Evolutionary conservation across 768 basidiomycete species (phyloP).

Genomic region (Mycena vulgaris): DNA sequence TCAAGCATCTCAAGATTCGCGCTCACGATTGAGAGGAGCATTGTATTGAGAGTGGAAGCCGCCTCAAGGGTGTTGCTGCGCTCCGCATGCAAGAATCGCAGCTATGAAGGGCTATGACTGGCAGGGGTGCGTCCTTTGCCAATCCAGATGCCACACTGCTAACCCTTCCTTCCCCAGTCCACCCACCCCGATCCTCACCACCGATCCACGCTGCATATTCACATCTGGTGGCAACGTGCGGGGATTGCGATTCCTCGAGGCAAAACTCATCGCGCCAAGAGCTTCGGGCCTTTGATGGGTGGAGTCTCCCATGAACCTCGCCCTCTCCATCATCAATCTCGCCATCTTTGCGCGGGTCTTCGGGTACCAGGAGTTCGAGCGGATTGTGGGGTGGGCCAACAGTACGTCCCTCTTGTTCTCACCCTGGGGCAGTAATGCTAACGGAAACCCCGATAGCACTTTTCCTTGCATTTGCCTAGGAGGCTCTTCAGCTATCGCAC

Average conservation of each 20-base stretch:
- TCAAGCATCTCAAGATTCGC: background rate
- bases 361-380: background rate
- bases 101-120: constrained; percentile 32
- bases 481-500: no score
- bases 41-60: background rate
- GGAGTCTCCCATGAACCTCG: background rate
- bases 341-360: constrained; percentile 7
- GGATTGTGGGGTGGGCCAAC: constrained; percentile 12
- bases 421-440: no score
- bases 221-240: background rate
- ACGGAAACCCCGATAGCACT: no score
- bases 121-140: background rate
- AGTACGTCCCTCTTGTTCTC: background rate
- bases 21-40: background rate
- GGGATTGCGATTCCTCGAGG: background rate
- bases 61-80: background rate
- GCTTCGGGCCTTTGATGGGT: constrained; percentile 1
- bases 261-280: background rate
- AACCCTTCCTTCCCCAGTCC: background rate
- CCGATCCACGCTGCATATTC: background rate
- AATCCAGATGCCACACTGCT: background rate
- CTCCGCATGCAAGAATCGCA: background rate
- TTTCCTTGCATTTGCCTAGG: no score
- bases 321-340: background rate
- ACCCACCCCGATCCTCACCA: background rate